phyloP scores from a whole-genome alignment of 495 filamentous ascomycete species.

The Tuber microsphaerosporum region DNA sequence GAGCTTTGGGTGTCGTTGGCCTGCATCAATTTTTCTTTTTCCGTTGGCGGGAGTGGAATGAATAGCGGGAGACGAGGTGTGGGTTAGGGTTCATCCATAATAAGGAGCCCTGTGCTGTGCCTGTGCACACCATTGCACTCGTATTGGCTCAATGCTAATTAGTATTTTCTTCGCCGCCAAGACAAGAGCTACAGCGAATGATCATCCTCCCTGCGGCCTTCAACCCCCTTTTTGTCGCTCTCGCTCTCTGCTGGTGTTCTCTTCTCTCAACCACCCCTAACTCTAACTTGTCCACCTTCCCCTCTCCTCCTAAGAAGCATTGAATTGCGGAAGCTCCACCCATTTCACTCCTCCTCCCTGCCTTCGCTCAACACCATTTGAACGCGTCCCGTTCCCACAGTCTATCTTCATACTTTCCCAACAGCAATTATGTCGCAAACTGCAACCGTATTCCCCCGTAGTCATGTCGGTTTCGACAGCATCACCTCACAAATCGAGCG shows the following conservation, averaged over 20 bases:
- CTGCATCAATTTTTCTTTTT: neutral
- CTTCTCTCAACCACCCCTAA: slow-evolving; percentile 1
- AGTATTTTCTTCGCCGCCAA: slow-evolving; percentile 15
- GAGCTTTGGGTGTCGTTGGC: neutral
- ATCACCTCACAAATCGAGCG: slow-evolving; percentile 97
- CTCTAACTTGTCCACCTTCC: slow-evolving; percentile 8
- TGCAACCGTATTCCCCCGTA: slow-evolving; percentile 74
- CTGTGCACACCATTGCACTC: neutral
- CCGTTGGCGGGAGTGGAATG: neutral
- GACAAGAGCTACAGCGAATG: slow-evolving; percentile 7
- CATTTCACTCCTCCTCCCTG: neutral
- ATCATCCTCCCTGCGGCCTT: slow-evolving; percentile 6
- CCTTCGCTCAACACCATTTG: slow-evolving; percentile 9
- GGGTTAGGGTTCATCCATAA: slow-evolving; percentile 25
- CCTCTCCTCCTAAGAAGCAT: neutral
- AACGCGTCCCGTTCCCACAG: slow-evolving; percentile 19
- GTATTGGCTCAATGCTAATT: neutral
- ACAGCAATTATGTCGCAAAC: slow-evolving; percentile 46
- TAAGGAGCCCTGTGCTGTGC: neutral
- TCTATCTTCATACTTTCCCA: slow-evolving; percentile 2
- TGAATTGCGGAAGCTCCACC: slow-evolving; percentile 5
- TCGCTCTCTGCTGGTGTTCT: neutral
- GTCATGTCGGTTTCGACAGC: slow-evolving; percentile 99
- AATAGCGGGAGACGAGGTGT: neutral
- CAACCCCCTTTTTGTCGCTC: slow-evolving; percentile 28